Percentiles rank a stretch among this genome's conserved stretches.
These are phyloP conservation scores for Pelargonium nanum DNA, from an alignment of 345 rosid species.

Conservation along the genomic window DNA sequence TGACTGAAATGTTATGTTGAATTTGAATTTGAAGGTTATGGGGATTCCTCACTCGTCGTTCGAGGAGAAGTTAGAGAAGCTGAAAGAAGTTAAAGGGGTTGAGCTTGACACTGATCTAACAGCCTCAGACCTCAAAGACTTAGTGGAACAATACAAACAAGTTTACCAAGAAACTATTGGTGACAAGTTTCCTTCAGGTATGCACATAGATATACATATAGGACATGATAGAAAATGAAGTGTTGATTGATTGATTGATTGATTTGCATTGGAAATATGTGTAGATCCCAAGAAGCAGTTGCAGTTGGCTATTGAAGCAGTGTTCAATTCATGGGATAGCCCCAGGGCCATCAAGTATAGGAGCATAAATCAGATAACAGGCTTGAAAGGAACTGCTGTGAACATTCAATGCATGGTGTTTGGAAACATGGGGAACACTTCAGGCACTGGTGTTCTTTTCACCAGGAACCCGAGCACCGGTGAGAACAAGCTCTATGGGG, in stretches of 20 bases:
- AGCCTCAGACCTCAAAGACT: conserved; percentile 68
- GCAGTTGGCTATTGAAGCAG: conserved; percentile 57
- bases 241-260: not conserved
- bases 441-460: conserved; percentile 92
- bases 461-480: conserved; percentile 94
- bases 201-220: not conserved
- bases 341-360: conserved; percentile 75
- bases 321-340: conserved; percentile 93
- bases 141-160: conserved; percentile 74
- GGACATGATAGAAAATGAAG: not conserved
- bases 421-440: conserved; percentile 90
- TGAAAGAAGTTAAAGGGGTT: conserved; percentile 59
- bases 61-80: conserved; percentile 57
- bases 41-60: conserved; percentile 74
- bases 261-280: not conserved
- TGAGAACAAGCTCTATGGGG: conserved; percentile 82
- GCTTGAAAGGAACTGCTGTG: conserved; percentile 84
- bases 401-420: conserved; percentile 93
- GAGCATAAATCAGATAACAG: conserved; percentile 79
- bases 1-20: no score
- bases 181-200: conserved; percentile 80
- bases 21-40: conserved; percentile 75
- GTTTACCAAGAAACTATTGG: conserved; percentile 58
- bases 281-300: conserved; percentile 74
- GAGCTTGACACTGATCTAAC: conserved; percentile 59